These are phyloP conservation scores for Fusarium palustre DNA, from an alignment of 2,329 filamentous ascomycete species.

Conservation along the genomic window DNA sequence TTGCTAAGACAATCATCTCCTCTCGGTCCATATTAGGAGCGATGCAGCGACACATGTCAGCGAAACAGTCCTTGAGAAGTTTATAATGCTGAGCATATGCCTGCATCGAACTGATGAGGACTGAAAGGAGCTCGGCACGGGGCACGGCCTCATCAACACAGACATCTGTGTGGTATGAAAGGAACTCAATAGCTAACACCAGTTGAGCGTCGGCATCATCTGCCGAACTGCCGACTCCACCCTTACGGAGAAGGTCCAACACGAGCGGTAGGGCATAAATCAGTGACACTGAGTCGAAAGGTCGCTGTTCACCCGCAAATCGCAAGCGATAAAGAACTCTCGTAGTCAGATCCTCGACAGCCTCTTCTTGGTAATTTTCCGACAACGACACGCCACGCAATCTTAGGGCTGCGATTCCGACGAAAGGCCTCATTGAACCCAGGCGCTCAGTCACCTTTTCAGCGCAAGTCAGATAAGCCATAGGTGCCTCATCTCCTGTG, in stretches of 20 bases:
- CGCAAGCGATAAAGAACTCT: constrained; percentile 90
- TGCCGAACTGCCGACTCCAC: constrained; percentile 76
- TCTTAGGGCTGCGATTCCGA: constrained; percentile 88
- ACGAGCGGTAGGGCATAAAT: constrained; percentile 89
- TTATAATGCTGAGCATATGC: constrained; percentile 94
- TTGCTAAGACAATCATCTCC: constrained; percentile 82
- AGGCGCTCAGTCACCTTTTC: constrained; percentile 79
- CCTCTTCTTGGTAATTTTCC: constrained; percentile 78
- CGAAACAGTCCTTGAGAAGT: constrained; percentile 89
- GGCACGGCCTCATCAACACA: constrained; percentile 82
- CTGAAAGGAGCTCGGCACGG: constrained; percentile 76
- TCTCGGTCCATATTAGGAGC: constrained; percentile 79
- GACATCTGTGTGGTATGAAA: constrained; percentile 87
- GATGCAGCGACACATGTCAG: constrained; percentile 85
- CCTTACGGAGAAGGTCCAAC: constrained; percentile 80
- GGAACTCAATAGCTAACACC: constrained; percentile 86
- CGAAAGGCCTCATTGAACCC: constrained; percentile 80
- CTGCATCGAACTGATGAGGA: constrained; percentile 86
- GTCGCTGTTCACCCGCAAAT: constrained; percentile 92
- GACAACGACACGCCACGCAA: constrained; percentile 80
- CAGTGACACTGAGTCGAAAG: constrained; percentile 88
- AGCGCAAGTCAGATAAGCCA: constrained; percentile 83
- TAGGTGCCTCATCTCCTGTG: constrained; percentile 81
- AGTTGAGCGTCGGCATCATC: constrained; percentile 93
- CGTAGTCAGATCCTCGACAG: constrained; percentile 86